A percentile compares a stretch with the other conserved stretches of the same genome.
These are phyloP conservation scores for Chaetomium sp. DNA, from an alignment of 2,329 filamentous ascomycete genomes.

Conservation along the genomic window DNA sequence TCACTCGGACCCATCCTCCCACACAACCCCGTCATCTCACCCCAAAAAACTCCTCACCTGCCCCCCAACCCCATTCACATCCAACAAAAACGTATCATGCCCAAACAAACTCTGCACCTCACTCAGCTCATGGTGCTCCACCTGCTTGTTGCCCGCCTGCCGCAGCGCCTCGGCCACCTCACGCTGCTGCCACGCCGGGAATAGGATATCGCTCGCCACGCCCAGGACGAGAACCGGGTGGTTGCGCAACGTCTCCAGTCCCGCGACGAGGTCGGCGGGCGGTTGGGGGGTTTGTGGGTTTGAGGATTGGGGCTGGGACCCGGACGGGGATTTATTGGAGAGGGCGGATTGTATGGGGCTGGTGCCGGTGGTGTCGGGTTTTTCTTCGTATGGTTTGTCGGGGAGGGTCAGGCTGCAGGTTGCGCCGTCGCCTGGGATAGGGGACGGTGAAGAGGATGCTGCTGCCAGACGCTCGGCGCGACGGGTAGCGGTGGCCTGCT, in stretches of 20 bases:
- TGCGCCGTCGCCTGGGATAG: slow-evolving; percentile 32
- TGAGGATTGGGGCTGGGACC: too few relatives aligned
- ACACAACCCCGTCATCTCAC: slow-evolving; percentile 29
- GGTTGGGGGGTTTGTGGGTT: slow-evolving; percentile 36
- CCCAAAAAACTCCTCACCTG: slow-evolving; percentile 72
- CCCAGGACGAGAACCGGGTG: slow-evolving; percentile 85
- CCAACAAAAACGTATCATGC: slow-evolving; percentile 91
- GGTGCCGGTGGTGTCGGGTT: slow-evolving; percentile 53
- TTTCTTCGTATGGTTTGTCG: slow-evolving; percentile 78
- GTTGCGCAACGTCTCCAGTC: slow-evolving; percentile 63
- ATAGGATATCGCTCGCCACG: slow-evolving; percentile 91
- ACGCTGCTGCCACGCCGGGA: slow-evolving; percentile 95
- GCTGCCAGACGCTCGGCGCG: slow-evolving; percentile 49
- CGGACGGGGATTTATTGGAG: slow-evolving; percentile 21
- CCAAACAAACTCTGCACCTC: slow-evolving; percentile 94
- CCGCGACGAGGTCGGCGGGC: slow-evolving; percentile 72
- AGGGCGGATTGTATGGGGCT: background rate
- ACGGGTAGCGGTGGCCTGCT: slow-evolving; percentile 55
- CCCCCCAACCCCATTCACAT: slow-evolving; percentile 86
- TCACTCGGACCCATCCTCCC: background rate
- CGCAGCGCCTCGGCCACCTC: slow-evolving; percentile 83
- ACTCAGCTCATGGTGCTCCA: slow-evolving; percentile 84
- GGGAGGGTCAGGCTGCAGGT: slow-evolving; percentile 78
- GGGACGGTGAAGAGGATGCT: background rate
- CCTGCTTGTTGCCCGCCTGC: slow-evolving; percentile 68